Evolutionary conservation across 2,329 filamentous ascomycete genomes (phyloP), one percentile per base, ranked within the genome.

Genomic region (Aspergillus versicolor): DNA sequence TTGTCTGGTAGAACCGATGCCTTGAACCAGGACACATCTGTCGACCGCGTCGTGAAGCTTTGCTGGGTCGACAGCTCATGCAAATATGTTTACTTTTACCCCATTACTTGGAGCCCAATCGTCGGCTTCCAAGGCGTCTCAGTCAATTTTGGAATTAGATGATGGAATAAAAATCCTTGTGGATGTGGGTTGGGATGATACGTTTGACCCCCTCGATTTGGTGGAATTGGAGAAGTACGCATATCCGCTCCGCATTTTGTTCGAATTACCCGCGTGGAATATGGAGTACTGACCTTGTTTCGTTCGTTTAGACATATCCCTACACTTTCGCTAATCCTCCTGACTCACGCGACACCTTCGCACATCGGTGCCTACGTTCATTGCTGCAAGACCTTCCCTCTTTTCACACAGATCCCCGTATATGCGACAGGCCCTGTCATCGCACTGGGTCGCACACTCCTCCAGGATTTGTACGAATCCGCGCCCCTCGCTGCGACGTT

Each of bases 91-190:
- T 81, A 96, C 89, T 64, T 97, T 97, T 77, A 95, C 90, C 69
- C 88, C 94, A 46, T 82, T 99, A 57, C 88, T 96, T 66, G 94
- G 94, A 72, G 93, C 94, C 60, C 91, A 95, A 70, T 92, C 91
- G 51, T 72, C 72, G 5, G 85, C 89, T 64, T 94, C 91, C 46
- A 82, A 87, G 57, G 92, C 93, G 43, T 95, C 92, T 62, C 92
- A 97, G 74, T 97, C 94, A n/a, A 85, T 99, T 37, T 81, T 99
- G 47, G 93, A 97, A 79, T 88, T 99, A 55, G 94, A 99, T 78
- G 93, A 93, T 63, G 94, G 93, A 58, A 89, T 99, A 77, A 97
- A 97, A 75, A 86, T 99, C 52, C 83, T 99, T 53, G 86, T 99
- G 38, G 93, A 97, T 71, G 88, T 97, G 44, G 94, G 94, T 59